Evolutionary conservation across 2,329 filamentous ascomycete genomes (phyloP).

Genomic region (Ophiostoma sp.): DNA sequence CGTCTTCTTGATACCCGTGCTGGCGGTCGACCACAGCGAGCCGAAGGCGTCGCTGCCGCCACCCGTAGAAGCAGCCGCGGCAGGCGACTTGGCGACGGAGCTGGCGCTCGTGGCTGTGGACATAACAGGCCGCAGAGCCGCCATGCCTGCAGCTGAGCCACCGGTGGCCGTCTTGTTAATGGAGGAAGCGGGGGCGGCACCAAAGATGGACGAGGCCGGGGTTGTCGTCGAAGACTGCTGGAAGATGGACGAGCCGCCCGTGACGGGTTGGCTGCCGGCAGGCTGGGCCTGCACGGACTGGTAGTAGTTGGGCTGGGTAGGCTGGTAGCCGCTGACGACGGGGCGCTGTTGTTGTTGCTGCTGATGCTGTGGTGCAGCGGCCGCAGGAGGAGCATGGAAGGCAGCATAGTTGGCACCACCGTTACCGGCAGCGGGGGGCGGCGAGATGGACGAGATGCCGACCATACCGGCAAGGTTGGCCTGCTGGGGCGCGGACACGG

Average conservation of each 20-base stretch:
- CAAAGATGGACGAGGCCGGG: slow-evolving; percentile 26
- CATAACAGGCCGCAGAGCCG: slow-evolving; percentile 31
- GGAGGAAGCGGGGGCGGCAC: slow-evolving; percentile 32
- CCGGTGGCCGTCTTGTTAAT: slow-evolving; percentile 19
- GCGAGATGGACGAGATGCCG: slow-evolving; percentile 77
- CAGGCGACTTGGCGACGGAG: slow-evolving; percentile 17
- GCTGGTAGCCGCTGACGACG: slow-evolving; percentile 62
- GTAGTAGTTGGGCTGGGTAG: slow-evolving; percentile 89
- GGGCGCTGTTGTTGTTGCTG: slow-evolving; percentile 43
- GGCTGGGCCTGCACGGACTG: slow-evolving; percentile 64
- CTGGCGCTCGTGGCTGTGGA: slow-evolving; percentile 3
- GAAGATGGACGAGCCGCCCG: slow-evolving; percentile 33
- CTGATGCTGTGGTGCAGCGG: slow-evolving; percentile 39
- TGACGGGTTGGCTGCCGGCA: slow-evolving; percentile 18
- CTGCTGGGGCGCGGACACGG: slow-evolving; percentile 78
- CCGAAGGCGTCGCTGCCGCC: slow-evolving; percentile 88
- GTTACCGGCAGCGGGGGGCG: slow-evolving; percentile 62
- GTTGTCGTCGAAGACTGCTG: slow-evolving; percentile 13
- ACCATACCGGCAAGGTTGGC: slow-evolving; percentile 79
- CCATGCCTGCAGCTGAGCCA: slow-evolving; percentile 34
- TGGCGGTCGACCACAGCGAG: slow-evolving; percentile 77
- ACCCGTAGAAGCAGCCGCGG: slow-evolving; percentile 51
- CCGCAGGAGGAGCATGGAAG: slow-evolving; percentile 47
- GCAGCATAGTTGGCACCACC: slow-evolving; percentile 63
- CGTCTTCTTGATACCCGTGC: slow-evolving; percentile 72